phyloP scores from a whole-genome alignment of 1,139 yeast species.

The Suhomyces guaymorum region DNA sequence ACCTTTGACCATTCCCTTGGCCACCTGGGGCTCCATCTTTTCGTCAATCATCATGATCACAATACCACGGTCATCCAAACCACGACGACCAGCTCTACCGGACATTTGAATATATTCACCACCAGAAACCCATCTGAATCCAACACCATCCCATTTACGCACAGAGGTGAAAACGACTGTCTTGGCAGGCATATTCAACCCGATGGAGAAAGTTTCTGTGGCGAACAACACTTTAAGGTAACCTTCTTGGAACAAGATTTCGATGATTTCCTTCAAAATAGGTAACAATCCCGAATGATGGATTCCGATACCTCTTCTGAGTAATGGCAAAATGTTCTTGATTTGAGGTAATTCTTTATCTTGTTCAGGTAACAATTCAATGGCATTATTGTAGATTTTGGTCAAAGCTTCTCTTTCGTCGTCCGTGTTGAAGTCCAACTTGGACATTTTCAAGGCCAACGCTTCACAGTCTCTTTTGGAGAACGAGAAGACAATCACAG shows the following conservation, averaged over 20 bases:
- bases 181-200: constrained; percentile 96
- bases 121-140: constrained; percentile 98
- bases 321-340: constrained; percentile 80
- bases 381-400: constrained; percentile 87
- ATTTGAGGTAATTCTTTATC: constrained; percentile 95
- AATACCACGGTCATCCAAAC: constrained; percentile 97
- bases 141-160: constrained; percentile 96
- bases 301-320: constrained; percentile 95
- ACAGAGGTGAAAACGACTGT: constrained; percentile 98
- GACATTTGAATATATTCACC: constrained; percentile 99
- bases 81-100: constrained; percentile 99
- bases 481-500: constrained; percentile 96
- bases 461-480: constrained; percentile 96
- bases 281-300: constrained; percentile 98
- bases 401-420: constrained; percentile 90
- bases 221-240: constrained; percentile 91
- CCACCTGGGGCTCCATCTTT: constrained; percentile 98
- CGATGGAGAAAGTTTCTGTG: constrained; percentile 97
- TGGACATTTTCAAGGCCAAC: constrained; percentile 91
- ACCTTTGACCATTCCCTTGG: constrained; percentile 99
- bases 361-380: constrained; percentile 79
- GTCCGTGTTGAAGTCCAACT: constrained; percentile 86
- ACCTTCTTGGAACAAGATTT: constrained; percentile 95
- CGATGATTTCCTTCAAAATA: constrained; percentile 93
- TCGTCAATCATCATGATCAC: constrained; percentile 99